phyloP scores from a whole-genome alignment of 2,329 filamentous ascomycete species.

The Cyclaneusma minus region DNA sequence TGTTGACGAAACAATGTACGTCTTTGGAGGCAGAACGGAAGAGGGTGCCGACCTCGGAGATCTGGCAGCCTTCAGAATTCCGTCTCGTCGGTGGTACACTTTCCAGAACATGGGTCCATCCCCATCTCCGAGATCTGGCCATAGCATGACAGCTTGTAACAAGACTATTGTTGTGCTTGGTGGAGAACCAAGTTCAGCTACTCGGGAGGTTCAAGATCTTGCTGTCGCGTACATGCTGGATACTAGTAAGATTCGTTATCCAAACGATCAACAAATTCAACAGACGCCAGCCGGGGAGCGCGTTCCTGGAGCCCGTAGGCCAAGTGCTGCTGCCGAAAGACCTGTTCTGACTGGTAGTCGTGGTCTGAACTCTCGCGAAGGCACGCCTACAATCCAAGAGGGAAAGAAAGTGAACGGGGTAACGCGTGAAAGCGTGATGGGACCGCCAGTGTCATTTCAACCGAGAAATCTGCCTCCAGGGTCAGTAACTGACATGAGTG shows the following conservation, averaged over 20 bases:
- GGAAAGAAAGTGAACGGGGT: constrained; percentile 28
- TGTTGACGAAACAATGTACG: constrained; percentile 97
- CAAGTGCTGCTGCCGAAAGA: constrained; percentile 28
- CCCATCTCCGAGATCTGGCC: constrained; percentile 81
- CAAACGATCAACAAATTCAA: constrained; percentile 46
- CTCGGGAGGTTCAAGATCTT: constrained; percentile 67
- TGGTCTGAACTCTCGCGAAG: constrained; percentile 14
- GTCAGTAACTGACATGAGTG: constrained; percentile 20
- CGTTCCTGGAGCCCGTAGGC: constrained; percentile 18
- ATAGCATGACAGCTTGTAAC: constrained; percentile 92
- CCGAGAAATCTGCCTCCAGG: constrained; percentile 18
- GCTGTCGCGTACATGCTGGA: constrained; percentile 85
- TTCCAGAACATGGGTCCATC: constrained; percentile 99
- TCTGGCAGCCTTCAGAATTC: constrained; percentile 70
- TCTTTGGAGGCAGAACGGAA: constrained; percentile 91
- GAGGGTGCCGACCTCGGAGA: constrained; percentile 88
- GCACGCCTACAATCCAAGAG: constrained; percentile 7
- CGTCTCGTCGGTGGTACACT: constrained; percentile 88
- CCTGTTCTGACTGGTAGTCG: constrained; percentile 11
- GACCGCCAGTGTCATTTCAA: constrained; percentile 19
- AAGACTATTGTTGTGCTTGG: constrained; percentile 87
- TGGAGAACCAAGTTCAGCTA: constrained; percentile 82
- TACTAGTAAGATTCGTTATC: constrained; percentile 92
- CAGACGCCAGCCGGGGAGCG: constrained; percentile 23
- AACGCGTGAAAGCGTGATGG: constrained; percentile 25